Percentiles rank a stretch among this genome's conserved stretches.
These are phyloP conservation scores for Martiniozyma abietophila DNA, from an alignment of 805 yeast species.

Conservation along the genomic window DNA sequence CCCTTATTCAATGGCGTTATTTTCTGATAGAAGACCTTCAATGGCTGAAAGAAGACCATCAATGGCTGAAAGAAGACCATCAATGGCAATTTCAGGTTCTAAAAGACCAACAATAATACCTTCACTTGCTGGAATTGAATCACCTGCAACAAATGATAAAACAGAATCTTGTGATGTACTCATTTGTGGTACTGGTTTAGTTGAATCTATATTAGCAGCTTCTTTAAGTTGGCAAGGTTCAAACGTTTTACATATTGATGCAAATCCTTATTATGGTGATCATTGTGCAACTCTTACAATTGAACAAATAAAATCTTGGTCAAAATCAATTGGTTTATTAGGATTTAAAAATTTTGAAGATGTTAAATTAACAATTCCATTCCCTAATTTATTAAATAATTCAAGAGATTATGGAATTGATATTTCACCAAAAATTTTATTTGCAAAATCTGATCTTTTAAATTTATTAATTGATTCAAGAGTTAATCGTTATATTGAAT, in stretches of 20 bases:
- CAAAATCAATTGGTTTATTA: conserved; percentile 34
- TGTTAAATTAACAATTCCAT: conserved; percentile 75
- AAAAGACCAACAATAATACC: conserved; percentile 44
- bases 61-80: conserved; percentile 30
- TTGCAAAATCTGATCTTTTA: conserved; percentile 83
- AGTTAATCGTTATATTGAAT: conserved; percentile 86
- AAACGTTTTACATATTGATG: conserved; percentile 83
- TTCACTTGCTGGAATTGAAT: conserved; percentile 67
- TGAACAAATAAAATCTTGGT: conserved; percentile 83
- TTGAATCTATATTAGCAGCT: conserved; percentile 83
- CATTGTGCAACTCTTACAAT: conserved; percentile 75
- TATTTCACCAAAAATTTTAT: conserved; percentile 75
- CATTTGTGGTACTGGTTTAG: conserved; percentile 87
- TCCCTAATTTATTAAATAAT: conserved; percentile 38
- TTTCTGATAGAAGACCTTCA: conserved; percentile 21
- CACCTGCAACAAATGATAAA: conserved; percentile 51
- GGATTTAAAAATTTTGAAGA: conserved; percentile 34
- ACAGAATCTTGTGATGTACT: conserved; percentile 76
- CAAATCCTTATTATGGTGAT: conserved; percentile 83
- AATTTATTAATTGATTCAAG: conserved; percentile 72
- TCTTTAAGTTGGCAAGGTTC: conserved; percentile 98
- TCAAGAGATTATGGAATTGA: conserved; percentile 82
- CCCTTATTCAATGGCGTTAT: background rate
- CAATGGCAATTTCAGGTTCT: conserved; percentile 20
- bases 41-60: conserved; percentile 64